phyloP scores from a whole-genome alignment of 2,329 filamentous ascomycete species.

The Scedosporium aurantiacum region DNA sequence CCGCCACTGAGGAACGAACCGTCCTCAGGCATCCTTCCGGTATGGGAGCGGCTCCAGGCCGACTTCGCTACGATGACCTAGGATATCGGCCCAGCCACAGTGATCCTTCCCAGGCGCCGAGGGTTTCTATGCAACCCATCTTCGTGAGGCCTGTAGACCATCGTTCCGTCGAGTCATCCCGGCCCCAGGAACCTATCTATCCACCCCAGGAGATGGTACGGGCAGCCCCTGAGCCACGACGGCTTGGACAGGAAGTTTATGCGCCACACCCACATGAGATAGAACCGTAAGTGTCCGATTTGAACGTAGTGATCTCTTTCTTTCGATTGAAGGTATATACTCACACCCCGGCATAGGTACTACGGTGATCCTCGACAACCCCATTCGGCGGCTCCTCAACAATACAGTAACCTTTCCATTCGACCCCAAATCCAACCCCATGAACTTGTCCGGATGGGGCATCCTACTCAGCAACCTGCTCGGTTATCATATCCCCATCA shows the following conservation, averaged over 20 bases:
- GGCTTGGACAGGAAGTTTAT: neutral
- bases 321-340: neutral
- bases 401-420: neutral
- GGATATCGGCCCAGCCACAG: neutral
- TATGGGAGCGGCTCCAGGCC: neutral
- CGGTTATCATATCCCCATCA: neutral
- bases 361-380: neutral
- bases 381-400: neutral
- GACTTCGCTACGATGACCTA: neutral
- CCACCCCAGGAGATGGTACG: neutral
- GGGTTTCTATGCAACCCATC: neutral
- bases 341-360: neutral
- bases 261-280: neutral
- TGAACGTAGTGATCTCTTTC: neutral
- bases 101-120: neutral
- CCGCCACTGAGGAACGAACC: neutral
- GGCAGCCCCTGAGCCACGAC: neutral
- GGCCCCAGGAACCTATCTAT: neutral
- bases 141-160: conserved; percentile 4
- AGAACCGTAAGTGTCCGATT: neutral
- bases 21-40: neutral
- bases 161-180: neutral
- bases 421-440: neutral
- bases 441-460: neutral
- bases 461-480: neutral